Conservation (phyloP, 1,139 yeast genomes). For the Kodamaea arcana region DNA sequence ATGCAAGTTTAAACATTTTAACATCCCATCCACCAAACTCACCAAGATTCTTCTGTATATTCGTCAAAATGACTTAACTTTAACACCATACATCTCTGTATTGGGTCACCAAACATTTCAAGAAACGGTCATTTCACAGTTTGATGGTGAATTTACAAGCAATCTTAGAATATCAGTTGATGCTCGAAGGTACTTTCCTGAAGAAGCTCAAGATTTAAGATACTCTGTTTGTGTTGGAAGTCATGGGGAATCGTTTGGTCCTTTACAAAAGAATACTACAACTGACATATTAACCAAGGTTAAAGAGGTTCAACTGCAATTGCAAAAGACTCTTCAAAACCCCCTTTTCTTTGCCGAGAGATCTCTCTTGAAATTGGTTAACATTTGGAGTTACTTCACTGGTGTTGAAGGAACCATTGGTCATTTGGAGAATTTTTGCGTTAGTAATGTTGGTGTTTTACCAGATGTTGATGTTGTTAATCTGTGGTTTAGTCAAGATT, state of each 20-base stretch:
- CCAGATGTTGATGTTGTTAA: constrained; percentile 3
- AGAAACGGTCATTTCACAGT: constrained; percentile 4
- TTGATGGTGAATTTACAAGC: constrained; percentile 5
- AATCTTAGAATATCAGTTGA: constrained; percentile 6
- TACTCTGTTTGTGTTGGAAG: constrained; percentile 7
- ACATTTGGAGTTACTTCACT: constrained; percentile 6
- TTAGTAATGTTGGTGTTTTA: constrained; percentile 6
- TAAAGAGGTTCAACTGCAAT: constrained; percentile 4
- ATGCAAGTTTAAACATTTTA: constrained; percentile 5
- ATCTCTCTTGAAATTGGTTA: constrained; percentile 5
- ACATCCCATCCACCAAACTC: constrained; percentile 3
- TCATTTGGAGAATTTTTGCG: constrained; percentile 7
- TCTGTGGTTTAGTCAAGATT: constrained; percentile 9
- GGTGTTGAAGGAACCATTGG: constrained; percentile 6
- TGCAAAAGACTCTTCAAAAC: constrained; percentile 3
- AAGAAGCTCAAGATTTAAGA: constrained; percentile 3
- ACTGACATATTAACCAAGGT: constrained; percentile 1
- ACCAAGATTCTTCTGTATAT: constrained; percentile 2
- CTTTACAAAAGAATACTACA: not conserved
- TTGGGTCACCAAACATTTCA: constrained; percentile 6
- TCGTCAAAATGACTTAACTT: constrained; percentile 3
- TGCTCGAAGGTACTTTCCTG: constrained; percentile 7
- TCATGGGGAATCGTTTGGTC: constrained; percentile 2
- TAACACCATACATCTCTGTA: constrained; percentile 7
- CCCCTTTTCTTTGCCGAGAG: constrained; percentile 7